Evolutionary conservation across 176 grass and related monocot species (phyloP).

Genomic region (Coix lacrymajobi): DNA sequence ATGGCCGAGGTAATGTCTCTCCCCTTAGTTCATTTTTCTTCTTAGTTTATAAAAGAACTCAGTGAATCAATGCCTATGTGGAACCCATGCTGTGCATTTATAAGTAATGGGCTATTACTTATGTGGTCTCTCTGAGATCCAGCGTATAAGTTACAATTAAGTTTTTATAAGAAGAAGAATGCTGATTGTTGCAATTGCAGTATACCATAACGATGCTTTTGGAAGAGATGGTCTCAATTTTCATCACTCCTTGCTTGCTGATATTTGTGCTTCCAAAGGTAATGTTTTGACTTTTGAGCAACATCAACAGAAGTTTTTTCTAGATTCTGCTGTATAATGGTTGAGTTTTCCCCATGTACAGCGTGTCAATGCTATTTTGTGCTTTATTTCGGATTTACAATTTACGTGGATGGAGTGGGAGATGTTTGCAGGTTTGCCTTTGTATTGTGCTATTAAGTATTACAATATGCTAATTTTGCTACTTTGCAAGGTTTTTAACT

Average conservation of each 20-base stretch:
- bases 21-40: not conserved
- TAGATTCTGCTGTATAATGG: not conserved
- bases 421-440: slow-evolving; percentile 79
- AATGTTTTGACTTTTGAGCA: slow-evolving; percentile 43
- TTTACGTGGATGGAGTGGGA: slow-evolving; percentile 88
- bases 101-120: not conserved
- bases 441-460: slow-evolving; percentile 5
- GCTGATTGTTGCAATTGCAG: slow-evolving; percentile 39
- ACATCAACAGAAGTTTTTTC: slow-evolving; percentile 4
- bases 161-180: not conserved
- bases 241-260: slow-evolving; percentile 84
- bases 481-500: not conserved
- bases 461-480: not conserved
- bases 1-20: not conserved
- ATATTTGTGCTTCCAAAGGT: slow-evolving; percentile 89
- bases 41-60: not conserved
- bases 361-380: slow-evolving; percentile 81
- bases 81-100: not conserved
- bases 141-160: not conserved
- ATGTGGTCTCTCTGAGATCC: not conserved
- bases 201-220: slow-evolving; percentile 90
- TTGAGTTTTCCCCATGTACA: slow-evolving; percentile 23
- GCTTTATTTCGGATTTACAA: slow-evolving; percentile 83
- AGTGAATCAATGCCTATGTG: not conserved
- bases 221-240: slow-evolving; percentile 92